Percentiles rank a stretch among this genome's conserved stretches.
phyloP scores from a whole-genome alignment of 371 early-diverging fungal species.

The Nematocida ausubeli region DNA sequence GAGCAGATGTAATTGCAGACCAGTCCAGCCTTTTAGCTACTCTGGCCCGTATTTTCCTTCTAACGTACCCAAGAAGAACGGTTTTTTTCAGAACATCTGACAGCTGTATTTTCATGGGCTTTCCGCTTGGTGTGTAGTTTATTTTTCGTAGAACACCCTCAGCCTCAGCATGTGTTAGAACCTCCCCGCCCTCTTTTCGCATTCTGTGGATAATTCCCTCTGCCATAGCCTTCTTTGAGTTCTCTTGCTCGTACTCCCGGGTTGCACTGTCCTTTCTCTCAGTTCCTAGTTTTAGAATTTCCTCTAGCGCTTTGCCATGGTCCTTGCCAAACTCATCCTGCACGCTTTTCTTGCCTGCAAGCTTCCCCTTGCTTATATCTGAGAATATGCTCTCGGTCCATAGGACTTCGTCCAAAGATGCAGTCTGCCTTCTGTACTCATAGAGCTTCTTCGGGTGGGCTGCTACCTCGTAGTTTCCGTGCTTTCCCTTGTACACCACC shows the following conservation, averaged over 20 bases:
- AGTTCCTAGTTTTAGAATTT: constrained; percentile 59
- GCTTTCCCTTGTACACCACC: constrained; percentile 60
- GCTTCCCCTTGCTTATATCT: constrained; percentile 61
- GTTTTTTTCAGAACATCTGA: constrained; percentile 60
- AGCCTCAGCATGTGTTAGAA: constrained; percentile 16
- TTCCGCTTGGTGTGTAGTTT: constrained; percentile 31
- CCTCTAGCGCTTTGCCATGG: constrained; percentile 43
- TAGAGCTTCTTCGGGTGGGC: constrained; percentile 67
- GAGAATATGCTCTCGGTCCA: constrained; percentile 58
- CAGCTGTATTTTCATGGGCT: constrained; percentile 58
- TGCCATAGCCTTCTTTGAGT: constrained; percentile 56
- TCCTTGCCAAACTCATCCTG: background rate
- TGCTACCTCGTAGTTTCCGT: constrained; percentile 59
- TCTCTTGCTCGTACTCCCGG: constrained; percentile 54
- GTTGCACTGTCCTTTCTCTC: constrained; percentile 63
- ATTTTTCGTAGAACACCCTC: constrained; percentile 44
- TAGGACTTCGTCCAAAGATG: constrained; percentile 51
- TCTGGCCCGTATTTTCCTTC: constrained; percentile 45
- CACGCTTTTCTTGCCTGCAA: constrained; percentile 47
- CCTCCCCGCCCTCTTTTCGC: constrained; percentile 15
- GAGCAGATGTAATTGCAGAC: background rate
- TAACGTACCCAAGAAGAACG: constrained; percentile 56
- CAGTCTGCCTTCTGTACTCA: constrained; percentile 61
- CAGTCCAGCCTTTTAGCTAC: constrained; percentile 16
- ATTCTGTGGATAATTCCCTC: constrained; percentile 57